Evolutionary conservation across 2,329 filamentous ascomycete species (phyloP).

Genomic region (Aspergillus caelatus): DNA sequence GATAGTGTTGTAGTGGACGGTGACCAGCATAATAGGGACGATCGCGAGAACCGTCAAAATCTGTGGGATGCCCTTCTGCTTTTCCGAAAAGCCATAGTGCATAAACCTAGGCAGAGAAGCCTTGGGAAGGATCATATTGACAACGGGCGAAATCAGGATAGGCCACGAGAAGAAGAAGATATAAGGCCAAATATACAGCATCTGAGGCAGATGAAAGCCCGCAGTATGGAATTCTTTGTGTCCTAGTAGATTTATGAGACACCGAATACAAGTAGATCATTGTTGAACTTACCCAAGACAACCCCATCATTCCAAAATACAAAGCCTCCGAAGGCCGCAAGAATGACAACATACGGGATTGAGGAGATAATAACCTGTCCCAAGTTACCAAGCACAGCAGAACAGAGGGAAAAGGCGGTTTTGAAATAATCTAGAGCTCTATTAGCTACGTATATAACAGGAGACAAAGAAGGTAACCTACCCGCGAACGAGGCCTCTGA

Average conservation of each 20-base stretch:
- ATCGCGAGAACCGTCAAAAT: constrained; percentile 39
- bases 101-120: constrained; percentile 36
- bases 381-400: constrained; percentile 56
- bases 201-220: constrained; percentile 84
- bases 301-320: constrained; percentile 88
- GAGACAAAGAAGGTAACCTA: constrained; percentile 28
- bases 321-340: constrained; percentile 72
- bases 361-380: constrained; percentile 42
- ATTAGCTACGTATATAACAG: constrained; percentile 26
- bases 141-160: constrained; percentile 63
- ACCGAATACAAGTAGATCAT: not conserved
- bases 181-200: constrained; percentile 94
- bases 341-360: constrained; percentile 61
- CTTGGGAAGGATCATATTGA: constrained; percentile 41
- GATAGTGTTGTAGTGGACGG: constrained; percentile 82
- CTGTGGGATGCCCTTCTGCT: constrained; percentile 42
- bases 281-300: constrained; percentile 69
- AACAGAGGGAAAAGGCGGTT: constrained; percentile 63
- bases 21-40: constrained; percentile 46
- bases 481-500: constrained; percentile 53
- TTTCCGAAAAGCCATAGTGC: constrained; percentile 35
- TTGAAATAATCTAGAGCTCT: constrained; percentile 48
- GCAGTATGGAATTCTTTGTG: constrained; percentile 95
- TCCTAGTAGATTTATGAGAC: constrained; percentile 52
- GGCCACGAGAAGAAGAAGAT: constrained; percentile 88